Evolutionary conservation across 1,139 yeast genomes (phyloP).

Genomic region (Blastobotrys niveus): DNA sequence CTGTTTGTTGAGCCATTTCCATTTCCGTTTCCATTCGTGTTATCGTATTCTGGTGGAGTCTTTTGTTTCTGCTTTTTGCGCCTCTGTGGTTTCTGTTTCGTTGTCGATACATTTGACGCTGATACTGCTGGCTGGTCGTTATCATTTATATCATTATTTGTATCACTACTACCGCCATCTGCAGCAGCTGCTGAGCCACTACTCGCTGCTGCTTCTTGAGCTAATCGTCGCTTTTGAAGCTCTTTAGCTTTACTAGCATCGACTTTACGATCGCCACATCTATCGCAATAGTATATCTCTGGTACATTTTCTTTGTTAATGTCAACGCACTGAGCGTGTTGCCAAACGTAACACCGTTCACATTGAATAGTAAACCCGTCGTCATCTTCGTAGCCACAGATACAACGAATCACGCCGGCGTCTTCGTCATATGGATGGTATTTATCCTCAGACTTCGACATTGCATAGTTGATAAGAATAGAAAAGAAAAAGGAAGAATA

Average conservation of each 20-base stretch:
- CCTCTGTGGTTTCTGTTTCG: background rate
- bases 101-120: too few relatives aligned
- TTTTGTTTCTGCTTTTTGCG: background rate
- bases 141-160: slow-evolving; percentile 6
- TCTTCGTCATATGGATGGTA: slow-evolving; percentile 36
- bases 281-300: slow-evolving; percentile 75
- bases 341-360: slow-evolving; percentile 90
- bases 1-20: background rate
- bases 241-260: slow-evolving; percentile 46
- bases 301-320: slow-evolving; percentile 72
- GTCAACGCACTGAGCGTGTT: slow-evolving; percentile 85
- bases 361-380: slow-evolving; percentile 96
- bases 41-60: background rate
- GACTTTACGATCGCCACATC: slow-evolving; percentile 58
- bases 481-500: background rate
- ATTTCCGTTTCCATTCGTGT: slow-evolving; percentile 6
- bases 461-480: slow-evolving; percentile 8
- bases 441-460: slow-evolving; percentile 3
- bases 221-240: slow-evolving; percentile 25
- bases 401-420: slow-evolving; percentile 81
- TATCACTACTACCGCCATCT: slow-evolving; percentile 2
- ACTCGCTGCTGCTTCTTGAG: slow-evolving; percentile 6
- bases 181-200: too few relatives aligned
- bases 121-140: background rate
- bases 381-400: slow-evolving; percentile 84